Evolutionary conservation across 768 basidiomycete genomes (phyloP), one percentile per base, ranked within the genome.

Genomic region (Trametopsis cervina): DNA sequence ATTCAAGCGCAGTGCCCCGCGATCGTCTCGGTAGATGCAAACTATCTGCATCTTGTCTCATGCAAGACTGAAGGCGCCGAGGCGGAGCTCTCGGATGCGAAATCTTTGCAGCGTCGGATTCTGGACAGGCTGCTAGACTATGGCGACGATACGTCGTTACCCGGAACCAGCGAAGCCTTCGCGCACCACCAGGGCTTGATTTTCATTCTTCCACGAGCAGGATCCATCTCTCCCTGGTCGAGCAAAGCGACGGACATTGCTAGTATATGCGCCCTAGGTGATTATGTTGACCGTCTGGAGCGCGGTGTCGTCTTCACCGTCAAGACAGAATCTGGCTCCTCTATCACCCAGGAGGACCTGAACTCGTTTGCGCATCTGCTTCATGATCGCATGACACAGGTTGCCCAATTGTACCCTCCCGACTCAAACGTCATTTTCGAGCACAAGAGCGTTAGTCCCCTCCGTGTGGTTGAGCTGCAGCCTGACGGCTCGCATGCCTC

Each of bases 191-290:
- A 56, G 22, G 77, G 78, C 42, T 68, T 82, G 10, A 67, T 81
- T 36, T 95, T 81, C 62, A 81, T 96, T 35, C 69, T 87, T 4
- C 94, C 94, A 10, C 71, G 94, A 49, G 75, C 81, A 6, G 94
- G 95, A 3, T 93, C 94, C 3, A 85, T 98, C 58, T 97, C 95
- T 3, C 94, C 96, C 2, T 99, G 96, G 96, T 97, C 95, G 4
- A 95, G 89, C 66, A 99, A 99, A 68, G 95, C 96, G 2, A 97
- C 95, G 0, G 94, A 99, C 63, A 98, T 99, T 47, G 78, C 94
- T 18, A 69, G 69, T 7, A 79, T 97, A 44, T 99, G 96, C 69
- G 85, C 84, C 45, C 81, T 99, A 2, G 79, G 74, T 17, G 62
- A 66, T 2, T 71, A 81, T 46, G 68, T 99, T 44, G 78, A 85